Evolutionary conservation across 83 land plant genomes (phyloP).

Genomic region (Thuja plicata): DNA sequence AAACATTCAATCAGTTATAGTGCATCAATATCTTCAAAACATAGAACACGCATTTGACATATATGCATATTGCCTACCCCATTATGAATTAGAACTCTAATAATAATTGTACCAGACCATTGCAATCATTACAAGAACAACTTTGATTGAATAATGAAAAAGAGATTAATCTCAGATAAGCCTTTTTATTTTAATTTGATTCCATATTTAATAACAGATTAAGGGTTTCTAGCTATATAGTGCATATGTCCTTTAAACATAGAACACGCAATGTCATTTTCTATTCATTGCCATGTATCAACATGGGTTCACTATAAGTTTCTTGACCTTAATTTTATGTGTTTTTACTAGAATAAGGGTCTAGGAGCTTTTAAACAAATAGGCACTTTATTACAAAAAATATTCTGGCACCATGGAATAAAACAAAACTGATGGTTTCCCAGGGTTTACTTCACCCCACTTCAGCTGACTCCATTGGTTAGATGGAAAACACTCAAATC

Average conservation of each 20-base stretch:
- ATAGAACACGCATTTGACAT: neutral
- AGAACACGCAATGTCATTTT: too few species aligned
- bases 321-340: too few species aligned
- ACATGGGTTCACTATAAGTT: neutral
- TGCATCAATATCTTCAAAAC: neutral
- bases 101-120: neutral
- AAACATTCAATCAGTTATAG: too few species aligned
- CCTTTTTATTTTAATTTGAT: neutral
- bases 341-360: neutral
- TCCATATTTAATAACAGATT: neutral
- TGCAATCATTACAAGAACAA: neutral
- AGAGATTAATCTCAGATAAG: neutral
- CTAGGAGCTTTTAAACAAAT: neutral
- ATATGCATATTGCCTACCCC: neutral
- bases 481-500: too few species aligned
- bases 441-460: neutral
- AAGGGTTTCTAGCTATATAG: neutral
- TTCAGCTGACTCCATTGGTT: too few species aligned
- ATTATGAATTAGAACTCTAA: neutral
- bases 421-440: neutral
- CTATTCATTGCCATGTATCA: too few species aligned
- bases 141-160: too few species aligned
- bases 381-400: too few species aligned
- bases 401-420: too few species aligned
- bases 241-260: neutral